Conservation (phyloP, 169 alveolate genomes). For the Fabrea salina region DNA sequence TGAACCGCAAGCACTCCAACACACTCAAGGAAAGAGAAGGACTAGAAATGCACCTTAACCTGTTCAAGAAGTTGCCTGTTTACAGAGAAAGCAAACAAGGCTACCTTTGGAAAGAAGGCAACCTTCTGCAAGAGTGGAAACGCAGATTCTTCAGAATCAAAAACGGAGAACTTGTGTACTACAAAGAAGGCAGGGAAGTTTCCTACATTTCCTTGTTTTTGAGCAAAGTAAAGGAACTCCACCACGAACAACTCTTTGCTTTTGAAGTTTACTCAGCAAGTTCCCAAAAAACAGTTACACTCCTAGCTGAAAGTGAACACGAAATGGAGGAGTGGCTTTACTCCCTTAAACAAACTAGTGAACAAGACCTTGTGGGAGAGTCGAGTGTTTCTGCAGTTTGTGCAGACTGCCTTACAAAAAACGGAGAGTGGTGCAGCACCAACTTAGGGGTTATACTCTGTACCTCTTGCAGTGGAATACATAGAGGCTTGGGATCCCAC, state of each 20-base stretch:
- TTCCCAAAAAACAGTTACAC: background rate
- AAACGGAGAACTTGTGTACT: background rate
- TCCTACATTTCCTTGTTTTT: background rate
- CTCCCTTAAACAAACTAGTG: background rate
- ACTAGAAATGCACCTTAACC: background rate
- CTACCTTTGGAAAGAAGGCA: constrained; percentile 26
- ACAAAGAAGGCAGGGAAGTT: background rate
- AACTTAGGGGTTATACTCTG: constrained; percentile 34
- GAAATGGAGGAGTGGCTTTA: constrained; percentile 29
- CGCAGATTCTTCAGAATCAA: constrained; percentile 22
- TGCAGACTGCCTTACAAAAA: constrained; percentile 7
- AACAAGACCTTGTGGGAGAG: background rate
- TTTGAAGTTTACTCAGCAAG: constrained; percentile 24
- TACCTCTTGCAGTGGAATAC: constrained; percentile 28
- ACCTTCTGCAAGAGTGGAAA: constrained; percentile 21
- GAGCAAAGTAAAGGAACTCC: background rate
- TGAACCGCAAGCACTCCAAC: background rate
- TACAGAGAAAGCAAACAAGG: constrained; percentile 18
- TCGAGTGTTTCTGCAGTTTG: background rate
- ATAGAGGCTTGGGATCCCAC: constrained; percentile 28
- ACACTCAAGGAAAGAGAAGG: constrained; percentile 20
- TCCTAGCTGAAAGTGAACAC: constrained; percentile 27
- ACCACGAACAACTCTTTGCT: constrained; percentile 24
- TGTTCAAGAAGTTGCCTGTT: background rate
- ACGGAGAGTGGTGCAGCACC: constrained; percentile 15